Conservation (phyloP, 371 early-diverging fungal species). For the Mortierella sp. region DNA sequence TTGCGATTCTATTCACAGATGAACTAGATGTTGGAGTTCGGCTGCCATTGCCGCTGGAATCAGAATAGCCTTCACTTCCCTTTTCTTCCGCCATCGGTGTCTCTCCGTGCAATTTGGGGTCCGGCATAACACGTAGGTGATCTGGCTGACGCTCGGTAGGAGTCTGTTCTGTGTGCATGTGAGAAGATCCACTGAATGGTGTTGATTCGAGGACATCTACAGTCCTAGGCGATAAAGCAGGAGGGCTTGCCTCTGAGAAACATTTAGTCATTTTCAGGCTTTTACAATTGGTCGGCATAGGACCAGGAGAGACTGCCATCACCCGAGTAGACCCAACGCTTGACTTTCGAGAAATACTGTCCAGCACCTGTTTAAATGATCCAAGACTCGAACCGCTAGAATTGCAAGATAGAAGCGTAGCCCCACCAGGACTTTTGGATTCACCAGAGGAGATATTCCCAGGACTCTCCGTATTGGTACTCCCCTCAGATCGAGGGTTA, state of each 20-base stretch:
- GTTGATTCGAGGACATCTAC: background rate
- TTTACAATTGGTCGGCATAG: constrained; percentile 12
- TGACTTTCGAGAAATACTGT: constrained; percentile 24
- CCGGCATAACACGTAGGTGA: constrained; percentile 3
- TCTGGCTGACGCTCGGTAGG: background rate
- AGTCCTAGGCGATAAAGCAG: background rate
- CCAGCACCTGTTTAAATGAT: constrained; percentile 22
- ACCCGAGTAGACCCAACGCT: constrained; percentile 42
- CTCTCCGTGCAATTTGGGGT: constrained; percentile 8
- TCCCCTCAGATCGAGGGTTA: constrained; percentile 28
- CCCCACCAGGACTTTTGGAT: constrained; percentile 17
- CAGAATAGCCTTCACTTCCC: constrained; percentile 10
- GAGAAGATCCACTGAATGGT: constrained; percentile 14
- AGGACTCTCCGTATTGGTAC: constrained; percentile 16
- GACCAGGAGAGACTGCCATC: constrained; percentile 34
- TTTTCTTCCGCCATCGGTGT: constrained; percentile 20
- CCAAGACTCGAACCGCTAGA: constrained; percentile 43
- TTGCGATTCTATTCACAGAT: background rate
- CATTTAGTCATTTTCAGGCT: background rate
- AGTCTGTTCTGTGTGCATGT: background rate
- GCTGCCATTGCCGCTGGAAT: background rate
- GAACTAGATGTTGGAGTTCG: constrained; percentile 18
- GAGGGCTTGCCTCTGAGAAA: constrained; percentile 1
- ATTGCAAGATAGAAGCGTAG: constrained; percentile 21
- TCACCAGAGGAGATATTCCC: constrained; percentile 21